A percentile compares a stretch with the other conserved stretches of the same genome.
Conservation (phyloP, 768 basidiomycete species). For the Termitomyces sp. region DNA sequence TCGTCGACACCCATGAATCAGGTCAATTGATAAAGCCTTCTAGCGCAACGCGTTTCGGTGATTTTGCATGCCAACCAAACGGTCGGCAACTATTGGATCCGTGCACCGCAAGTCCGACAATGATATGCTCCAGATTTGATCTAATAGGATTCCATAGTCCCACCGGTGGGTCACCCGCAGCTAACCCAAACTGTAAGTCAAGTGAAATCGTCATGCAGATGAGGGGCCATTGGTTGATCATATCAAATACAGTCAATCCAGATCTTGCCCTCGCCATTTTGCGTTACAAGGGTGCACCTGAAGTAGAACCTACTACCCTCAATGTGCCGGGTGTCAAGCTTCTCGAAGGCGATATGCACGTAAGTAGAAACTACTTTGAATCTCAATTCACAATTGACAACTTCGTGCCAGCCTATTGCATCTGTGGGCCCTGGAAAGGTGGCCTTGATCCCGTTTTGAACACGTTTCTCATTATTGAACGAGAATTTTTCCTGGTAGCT, state of each 20-base stretch:
- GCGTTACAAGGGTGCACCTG: slow-evolving; percentile 25
- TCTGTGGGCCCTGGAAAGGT: slow-evolving; percentile 15
- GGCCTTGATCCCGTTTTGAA: background rate
- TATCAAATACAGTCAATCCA: slow-evolving; percentile 11
- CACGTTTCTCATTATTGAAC: background rate
- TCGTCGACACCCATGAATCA: background rate
- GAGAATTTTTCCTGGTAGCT: slow-evolving; percentile 3
- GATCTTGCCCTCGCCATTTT: slow-evolving; percentile 26
- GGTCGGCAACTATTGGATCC: slow-evolving; percentile 42
- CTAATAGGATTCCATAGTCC: background rate
- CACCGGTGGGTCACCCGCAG: slow-evolving; percentile 15
- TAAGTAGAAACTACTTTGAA: background rate
- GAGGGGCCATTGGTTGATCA: background rate
- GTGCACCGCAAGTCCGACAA: slow-evolving; percentile 16
- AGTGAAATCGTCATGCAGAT: background rate
- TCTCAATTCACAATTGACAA: background rate
- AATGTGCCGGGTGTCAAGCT: slow-evolving; percentile 10
- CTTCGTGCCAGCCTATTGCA: slow-evolving; percentile 12
- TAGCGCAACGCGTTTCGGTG: slow-evolving; percentile 33
- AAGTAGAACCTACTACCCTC: slow-evolving; percentile 21
- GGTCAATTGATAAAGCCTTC: background rate
- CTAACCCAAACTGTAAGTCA: slow-evolving; percentile 19
- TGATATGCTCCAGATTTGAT: background rate
- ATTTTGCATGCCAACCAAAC: slow-evolving; percentile 38
- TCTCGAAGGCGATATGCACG: slow-evolving; percentile 20